These are phyloP conservation scores for Yarrowia bubula DNA, from an alignment of 805 yeast species.

Conservation along the genomic window DNA sequence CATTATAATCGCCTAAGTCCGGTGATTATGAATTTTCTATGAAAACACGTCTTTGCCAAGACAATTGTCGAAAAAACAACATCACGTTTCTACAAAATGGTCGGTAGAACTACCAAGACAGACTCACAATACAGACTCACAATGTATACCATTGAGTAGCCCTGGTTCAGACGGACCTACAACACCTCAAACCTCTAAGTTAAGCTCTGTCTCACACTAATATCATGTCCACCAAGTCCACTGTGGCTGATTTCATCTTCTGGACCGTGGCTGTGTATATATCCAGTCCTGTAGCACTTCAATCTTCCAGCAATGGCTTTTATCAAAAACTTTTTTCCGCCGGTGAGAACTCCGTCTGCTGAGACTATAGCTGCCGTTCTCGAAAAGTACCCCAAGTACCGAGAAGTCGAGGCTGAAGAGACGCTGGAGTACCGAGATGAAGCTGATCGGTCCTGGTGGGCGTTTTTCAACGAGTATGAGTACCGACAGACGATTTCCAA, in stretches of 20 bases:
- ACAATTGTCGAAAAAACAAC: too few relatives aligned
- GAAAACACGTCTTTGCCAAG: too few relatives aligned
- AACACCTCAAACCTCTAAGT: too few relatives aligned
- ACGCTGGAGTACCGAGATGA: conserved; percentile 29
- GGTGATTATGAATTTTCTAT: too few relatives aligned
- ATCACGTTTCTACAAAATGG: too few relatives aligned
- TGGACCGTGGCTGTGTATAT: too few relatives aligned
- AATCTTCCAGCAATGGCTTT: neutral
- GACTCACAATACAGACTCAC: too few relatives aligned
- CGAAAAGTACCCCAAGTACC: neutral
- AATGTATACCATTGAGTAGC: too few relatives aligned
- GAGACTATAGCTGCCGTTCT: neutral
- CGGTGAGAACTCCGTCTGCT: neutral
- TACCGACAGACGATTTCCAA: conserved; percentile 44
- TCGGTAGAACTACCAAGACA: too few relatives aligned
- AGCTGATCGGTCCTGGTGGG: conserved; percentile 40
- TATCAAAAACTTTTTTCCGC: neutral
- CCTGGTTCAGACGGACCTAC: too few relatives aligned
- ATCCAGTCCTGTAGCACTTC: neutral
- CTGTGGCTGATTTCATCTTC: neutral
- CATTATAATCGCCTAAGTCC: too few relatives aligned
- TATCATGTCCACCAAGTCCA: neutral
- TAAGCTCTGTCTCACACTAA: too few relatives aligned
- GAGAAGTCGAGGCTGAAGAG: neutral
- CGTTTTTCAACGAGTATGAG: conserved; percentile 57